Conservation (phyloP, 495 filamentous ascomycete genomes). For the Margaritispora aquatica region DNA sequence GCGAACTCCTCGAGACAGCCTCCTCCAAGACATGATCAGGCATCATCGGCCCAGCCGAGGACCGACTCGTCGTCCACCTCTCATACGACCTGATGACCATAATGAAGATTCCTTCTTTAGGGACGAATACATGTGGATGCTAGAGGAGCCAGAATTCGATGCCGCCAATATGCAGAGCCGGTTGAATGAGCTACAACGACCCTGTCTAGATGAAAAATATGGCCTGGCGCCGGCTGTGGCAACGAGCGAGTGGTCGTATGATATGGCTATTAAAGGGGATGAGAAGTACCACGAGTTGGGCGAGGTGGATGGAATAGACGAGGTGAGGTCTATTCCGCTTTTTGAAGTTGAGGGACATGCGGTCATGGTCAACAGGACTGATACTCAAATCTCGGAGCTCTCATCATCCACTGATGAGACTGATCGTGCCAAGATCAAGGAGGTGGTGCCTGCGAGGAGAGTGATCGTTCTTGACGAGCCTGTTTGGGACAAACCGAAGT, state of each 20-base stretch:
- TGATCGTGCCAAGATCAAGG: background rate
- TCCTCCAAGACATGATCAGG: background rate
- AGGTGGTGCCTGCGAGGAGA: background rate
- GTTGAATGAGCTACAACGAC: background rate
- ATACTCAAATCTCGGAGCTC: background rate
- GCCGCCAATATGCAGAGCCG: background rate
- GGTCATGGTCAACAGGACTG: background rate
- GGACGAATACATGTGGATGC: slow-evolving; percentile 2
- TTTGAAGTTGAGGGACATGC: background rate
- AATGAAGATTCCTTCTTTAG: background rate
- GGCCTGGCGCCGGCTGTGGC: background rate
- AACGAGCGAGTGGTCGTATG: slow-evolving; percentile 8
- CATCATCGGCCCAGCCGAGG: background rate
- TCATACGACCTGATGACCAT: background rate
- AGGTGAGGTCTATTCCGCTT: background rate
- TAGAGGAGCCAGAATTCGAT: background rate
- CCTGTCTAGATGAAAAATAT: background rate
- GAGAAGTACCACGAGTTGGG: background rate
- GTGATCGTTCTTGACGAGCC: background rate
- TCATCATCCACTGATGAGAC: background rate
- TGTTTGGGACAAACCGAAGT: background rate
- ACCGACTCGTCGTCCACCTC: background rate
- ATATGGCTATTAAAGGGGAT: background rate
- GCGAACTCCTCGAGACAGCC: background rate
- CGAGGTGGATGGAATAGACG: background rate